Evolutionary conservation across 352 stramenopile species (phyloP).

Genomic region (Thalassiosira oceanica): DNA sequence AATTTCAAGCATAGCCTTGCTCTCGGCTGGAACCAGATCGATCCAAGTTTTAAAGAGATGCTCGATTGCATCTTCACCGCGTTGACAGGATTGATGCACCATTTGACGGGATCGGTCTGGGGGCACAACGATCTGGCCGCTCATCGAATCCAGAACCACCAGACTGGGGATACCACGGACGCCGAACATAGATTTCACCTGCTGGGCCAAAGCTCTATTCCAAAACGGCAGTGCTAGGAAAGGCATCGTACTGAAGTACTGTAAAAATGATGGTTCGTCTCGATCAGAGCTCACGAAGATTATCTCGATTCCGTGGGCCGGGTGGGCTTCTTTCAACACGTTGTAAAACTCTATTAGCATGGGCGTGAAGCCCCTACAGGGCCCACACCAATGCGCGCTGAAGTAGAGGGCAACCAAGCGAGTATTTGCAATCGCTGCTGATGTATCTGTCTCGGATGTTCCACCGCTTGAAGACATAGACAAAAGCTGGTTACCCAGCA

Average conservation of each 20-base stretch:
- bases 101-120: conserved; percentile 47
- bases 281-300: conserved; percentile 94
- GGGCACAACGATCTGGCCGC: conserved; percentile 57
- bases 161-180: conserved; percentile 73
- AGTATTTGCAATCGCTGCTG: conserved; percentile 50
- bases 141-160: conserved; percentile 70
- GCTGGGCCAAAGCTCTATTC: conserved; percentile 82
- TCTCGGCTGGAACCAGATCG: conserved; percentile 48
- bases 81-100: conserved; percentile 52
- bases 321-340: conserved; percentile 81
- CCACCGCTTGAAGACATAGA: no score
- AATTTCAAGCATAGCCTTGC: conserved; percentile 62
- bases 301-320: conserved; percentile 80
- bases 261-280: conserved; percentile 78
- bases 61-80: conserved; percentile 61
- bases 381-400: conserved; percentile 90
- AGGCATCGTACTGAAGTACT: conserved; percentile 92
- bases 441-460: conserved; percentile 35
- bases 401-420: conserved; percentile 90
- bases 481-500: conserved; percentile 58
- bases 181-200: conserved; percentile 56
- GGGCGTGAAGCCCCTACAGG: conserved; percentile 93
- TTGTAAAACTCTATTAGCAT: conserved; percentile 90
- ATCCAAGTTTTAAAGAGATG: conserved; percentile 61
- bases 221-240: conserved; percentile 90